These are phyloP conservation scores for Cajanus cajan DNA, from an alignment of 306 rosid genomes.

Conservation along the genomic window DNA sequence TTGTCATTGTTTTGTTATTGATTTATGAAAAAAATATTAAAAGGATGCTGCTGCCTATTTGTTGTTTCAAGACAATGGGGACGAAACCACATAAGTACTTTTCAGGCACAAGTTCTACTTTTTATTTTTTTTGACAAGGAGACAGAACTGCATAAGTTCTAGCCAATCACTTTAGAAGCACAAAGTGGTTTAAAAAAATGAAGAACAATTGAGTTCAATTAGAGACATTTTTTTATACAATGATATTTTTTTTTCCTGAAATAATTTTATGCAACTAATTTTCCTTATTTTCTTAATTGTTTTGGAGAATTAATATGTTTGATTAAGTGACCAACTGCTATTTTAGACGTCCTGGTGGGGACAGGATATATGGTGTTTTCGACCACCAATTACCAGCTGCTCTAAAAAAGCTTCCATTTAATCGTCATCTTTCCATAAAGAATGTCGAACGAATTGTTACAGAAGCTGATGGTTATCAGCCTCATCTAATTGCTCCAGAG, in stretches of 20 bases:
- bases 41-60: not conserved
- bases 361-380: constrained; percentile 33
- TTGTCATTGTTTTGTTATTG: not conserved
- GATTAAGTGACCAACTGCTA: constrained; percentile 1
- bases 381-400: constrained; percentile 38
- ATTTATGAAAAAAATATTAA: not conserved
- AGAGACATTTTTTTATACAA: not conserved
- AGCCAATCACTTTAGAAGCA: not conserved
- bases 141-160: not conserved
- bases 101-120: not conserved
- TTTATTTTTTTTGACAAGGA: too few relatives aligned
- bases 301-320: not conserved
- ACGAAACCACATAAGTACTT: not conserved
- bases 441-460: constrained; percentile 30
- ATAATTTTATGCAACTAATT: not conserved
- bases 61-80: not conserved
- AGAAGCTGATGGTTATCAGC: constrained; percentile 39
- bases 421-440: constrained; percentile 31
- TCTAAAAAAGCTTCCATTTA: constrained; percentile 34
- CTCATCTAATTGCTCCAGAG: constrained; percentile 38
- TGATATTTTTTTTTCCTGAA: not conserved
- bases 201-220: not conserved
- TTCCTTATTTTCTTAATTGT: not conserved
- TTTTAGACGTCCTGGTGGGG: constrained; percentile 36
- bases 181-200: not conserved